These are phyloP conservation scores for Fusarium caatingaense DNA, from an alignment of 2,329 filamentous ascomycete species.

Conservation along the genomic window DNA sequence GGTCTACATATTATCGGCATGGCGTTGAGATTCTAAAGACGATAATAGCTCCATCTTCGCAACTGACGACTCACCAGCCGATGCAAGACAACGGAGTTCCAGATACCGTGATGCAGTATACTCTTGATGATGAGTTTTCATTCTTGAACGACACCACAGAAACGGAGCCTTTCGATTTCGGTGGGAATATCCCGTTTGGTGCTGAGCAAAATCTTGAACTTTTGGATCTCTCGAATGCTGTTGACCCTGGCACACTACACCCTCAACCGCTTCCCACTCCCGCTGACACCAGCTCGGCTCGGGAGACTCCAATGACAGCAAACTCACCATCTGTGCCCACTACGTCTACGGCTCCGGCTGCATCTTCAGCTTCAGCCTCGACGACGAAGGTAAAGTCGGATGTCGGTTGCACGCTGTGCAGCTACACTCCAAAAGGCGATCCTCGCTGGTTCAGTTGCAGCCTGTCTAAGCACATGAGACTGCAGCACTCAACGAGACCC, in stretches of 20 bases:
- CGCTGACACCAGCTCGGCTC: slow-evolving; percentile 33
- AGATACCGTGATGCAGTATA: slow-evolving; percentile 19
- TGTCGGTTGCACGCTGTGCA: slow-evolving; percentile 63
- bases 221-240: slow-evolving; percentile 15
- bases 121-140: slow-evolving; percentile 27
- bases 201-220: slow-evolving; percentile 20
- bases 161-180: slow-evolving; percentile 36
- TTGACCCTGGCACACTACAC: slow-evolving; percentile 30
- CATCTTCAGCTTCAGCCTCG: slow-evolving; percentile 24
- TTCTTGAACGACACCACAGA: slow-evolving; percentile 27
- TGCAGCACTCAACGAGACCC: slow-evolving; percentile 62
- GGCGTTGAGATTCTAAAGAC: slow-evolving; percentile 56
- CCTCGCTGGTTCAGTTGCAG: slow-evolving; percentile 69
- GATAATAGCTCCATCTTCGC: slow-evolving; percentile 47
- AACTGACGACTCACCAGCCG: slow-evolving; percentile 7
- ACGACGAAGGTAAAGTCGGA: slow-evolving; percentile 57
- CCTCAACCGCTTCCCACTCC: slow-evolving; percentile 41
- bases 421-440: slow-evolving; percentile 66
- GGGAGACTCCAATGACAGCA: slow-evolving; percentile 39
- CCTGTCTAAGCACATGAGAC: slow-evolving; percentile 69
- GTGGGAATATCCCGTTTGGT: slow-evolving; percentile 26
- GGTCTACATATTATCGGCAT: slow-evolving; percentile 56
- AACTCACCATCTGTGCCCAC: slow-evolving; percentile 43
- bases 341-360: slow-evolving; percentile 5
- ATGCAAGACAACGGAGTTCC: slow-evolving; percentile 22